Conservation (phyloP, 768 basidiomycete species). For the Auricularia auricula-judae region DNA sequence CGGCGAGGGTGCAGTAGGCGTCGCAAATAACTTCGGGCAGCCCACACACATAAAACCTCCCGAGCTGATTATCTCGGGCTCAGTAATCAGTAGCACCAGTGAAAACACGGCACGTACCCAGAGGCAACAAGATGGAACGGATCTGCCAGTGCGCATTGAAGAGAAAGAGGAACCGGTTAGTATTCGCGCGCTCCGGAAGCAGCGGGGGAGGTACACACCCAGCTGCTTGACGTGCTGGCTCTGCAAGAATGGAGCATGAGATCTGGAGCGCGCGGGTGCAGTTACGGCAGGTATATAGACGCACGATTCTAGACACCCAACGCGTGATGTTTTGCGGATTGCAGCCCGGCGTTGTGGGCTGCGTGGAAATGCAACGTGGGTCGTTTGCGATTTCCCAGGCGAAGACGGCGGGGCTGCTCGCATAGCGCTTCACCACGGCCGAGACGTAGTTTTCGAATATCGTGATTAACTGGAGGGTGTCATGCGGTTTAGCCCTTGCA, state of each 20-base stretch:
- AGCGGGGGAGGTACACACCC: background rate
- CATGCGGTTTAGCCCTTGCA: too few relatives aligned
- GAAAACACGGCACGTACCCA: constrained; percentile 31
- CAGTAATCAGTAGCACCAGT: background rate
- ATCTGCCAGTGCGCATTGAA: constrained; percentile 23
- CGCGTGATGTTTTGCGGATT: constrained; percentile 33
- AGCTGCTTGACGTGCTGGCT: background rate
- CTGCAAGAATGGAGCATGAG: background rate
- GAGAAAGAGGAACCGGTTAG: background rate
- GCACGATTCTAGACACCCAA: constrained; percentile 27
- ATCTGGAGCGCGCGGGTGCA: background rate
- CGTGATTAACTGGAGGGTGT: constrained; percentile 20
- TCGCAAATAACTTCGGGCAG: constrained; percentile 45
- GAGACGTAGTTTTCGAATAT: constrained; percentile 49
- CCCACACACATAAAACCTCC: constrained; percentile 48
- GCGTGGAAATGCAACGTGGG: constrained; percentile 31
- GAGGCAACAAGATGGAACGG: constrained; percentile 54
- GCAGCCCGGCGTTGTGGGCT: constrained; percentile 1
- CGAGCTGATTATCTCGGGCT: constrained; percentile 19
- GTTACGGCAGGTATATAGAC: background rate
- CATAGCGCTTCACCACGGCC: constrained; percentile 44
- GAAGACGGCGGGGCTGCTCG: constrained; percentile 40
- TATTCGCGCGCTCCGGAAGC: background rate
- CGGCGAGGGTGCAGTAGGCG: constrained; percentile 21
- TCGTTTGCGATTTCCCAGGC: constrained; percentile 60